Percentiles rank a stretch among this genome's conserved stretches.
Conservation (phyloP, 208 protist genomes). For the Trypanosoma rangeli region DNA sequence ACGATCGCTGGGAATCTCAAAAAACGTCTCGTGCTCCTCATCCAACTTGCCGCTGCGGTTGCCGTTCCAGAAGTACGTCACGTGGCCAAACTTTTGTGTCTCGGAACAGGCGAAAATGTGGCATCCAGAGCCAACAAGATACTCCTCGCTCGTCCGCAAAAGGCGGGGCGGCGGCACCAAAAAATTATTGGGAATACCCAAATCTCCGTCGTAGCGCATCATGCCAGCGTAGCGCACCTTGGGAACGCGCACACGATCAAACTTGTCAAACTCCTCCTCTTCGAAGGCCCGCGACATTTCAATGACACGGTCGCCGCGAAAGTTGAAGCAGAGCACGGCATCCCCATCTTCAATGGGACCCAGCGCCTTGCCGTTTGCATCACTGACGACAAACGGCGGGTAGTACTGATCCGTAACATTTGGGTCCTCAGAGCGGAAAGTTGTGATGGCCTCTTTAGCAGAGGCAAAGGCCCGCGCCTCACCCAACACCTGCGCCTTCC, state of each 20-base stretch:
- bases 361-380: constrained; percentile 71
- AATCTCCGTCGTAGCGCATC: constrained; percentile 96
- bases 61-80: constrained; percentile 97
- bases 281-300: constrained; percentile 95
- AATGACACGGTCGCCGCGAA: constrained; percentile 94
- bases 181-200: constrained; percentile 94
- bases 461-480: constrained; percentile 82
- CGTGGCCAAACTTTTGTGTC: constrained; percentile 97
- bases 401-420: constrained; percentile 93
- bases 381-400: constrained; percentile 88
- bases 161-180: constrained; percentile 92
- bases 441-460: constrained; percentile 90
- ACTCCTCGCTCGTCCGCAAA: constrained; percentile 87
- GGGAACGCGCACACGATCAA: constrained; percentile 89
- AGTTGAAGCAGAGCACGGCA: constrained; percentile 95
- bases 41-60: constrained; percentile 93
- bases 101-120: constrained; percentile 93
- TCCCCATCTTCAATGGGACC: constrained; percentile 94
- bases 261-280: constrained; percentile 89
- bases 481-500: constrained; percentile 91
- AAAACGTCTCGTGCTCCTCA: constrained; percentile 89
- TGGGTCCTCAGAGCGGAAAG: constrained; percentile 78
- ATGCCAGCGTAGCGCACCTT: constrained; percentile 94
- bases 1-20: constrained; percentile 88
- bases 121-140: constrained; percentile 79